A percentile compares a stretch with the other conserved stretches of the same genome.
Conservation (phyloP, 148 eudicot species). For the Rhododendron molle region DNA sequence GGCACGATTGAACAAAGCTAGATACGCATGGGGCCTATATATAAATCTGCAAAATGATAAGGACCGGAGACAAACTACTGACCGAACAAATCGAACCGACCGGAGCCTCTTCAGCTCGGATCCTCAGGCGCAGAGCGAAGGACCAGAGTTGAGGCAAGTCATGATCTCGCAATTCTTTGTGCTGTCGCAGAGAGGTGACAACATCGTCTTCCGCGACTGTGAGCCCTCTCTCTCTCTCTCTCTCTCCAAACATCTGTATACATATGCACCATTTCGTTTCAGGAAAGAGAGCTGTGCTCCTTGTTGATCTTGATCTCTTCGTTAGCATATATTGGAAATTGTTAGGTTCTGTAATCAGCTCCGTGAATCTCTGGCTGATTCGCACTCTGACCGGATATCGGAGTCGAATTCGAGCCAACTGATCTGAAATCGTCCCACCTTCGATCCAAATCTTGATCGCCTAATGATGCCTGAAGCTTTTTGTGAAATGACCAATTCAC, state of each 20-base stretch:
- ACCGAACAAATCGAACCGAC: neutral
- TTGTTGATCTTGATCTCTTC: neutral
- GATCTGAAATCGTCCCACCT: neutral
- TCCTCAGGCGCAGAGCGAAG: neutral
- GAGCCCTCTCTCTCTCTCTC: slow-evolving; percentile 21
- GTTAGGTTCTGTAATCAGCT: neutral
- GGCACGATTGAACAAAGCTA: neutral
- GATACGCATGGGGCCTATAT: neutral
- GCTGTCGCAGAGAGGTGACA: slow-evolving; percentile 88
- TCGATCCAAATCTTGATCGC: neutral
- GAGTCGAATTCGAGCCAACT: neutral
- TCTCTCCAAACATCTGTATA: slow-evolving; percentile 2
- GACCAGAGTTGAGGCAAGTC: neutral
- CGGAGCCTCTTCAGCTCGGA: neutral
- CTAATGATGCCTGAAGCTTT: too few relatives aligned
- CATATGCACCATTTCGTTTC: neutral
- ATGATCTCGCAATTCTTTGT: slow-evolving; percentile 96
- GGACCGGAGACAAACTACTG: too few relatives aligned
- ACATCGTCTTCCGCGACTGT: slow-evolving; percentile 94
- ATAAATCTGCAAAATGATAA: neutral
- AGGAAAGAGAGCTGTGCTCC: neutral
- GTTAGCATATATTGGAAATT: neutral
- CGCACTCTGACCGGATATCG: neutral
- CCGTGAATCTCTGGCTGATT: neutral
- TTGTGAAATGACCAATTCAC: neutral